Evolutionary conservation across 1,139 yeast species (phyloP), one percentile per base, ranked within the genome.

Genomic region (Blastobotrys elegans): DNA sequence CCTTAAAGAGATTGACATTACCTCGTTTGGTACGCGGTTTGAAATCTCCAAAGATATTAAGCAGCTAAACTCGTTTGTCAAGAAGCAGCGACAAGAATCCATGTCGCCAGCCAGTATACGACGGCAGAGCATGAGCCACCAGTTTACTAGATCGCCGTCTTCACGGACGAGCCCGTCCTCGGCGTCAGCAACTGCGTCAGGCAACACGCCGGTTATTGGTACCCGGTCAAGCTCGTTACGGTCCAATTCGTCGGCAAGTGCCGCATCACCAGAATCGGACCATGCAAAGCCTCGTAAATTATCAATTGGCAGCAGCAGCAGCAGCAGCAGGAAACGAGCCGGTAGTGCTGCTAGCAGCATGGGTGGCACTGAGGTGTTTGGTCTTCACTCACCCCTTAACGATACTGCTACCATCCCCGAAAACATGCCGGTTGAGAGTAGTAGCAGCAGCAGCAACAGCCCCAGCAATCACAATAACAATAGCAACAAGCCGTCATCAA

Each of bases 21-120:
- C 81, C 48, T 86, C 96, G 2, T 92, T 92, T 70, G 99, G 99
- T 20, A 90, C 97, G 1, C 74, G 99, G 52, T 92, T 89, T 67
- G 96, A 90, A 65, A 79, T 94, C 38, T 82, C 82, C 64, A 88
- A 88, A 63, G 96, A 87, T 63, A 90, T 92, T 59, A 95, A 87
- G 64, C 77, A 80, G 40, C 74, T 90, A 10, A 58, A 53, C 44
- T 53, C 58, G 29, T 45, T 55, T 26, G 54, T 53, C 7, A 32
- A 47, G 31, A 42, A 41, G 24, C 38, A 22, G 20, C 36, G 33
- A 38, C 24, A 24, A 20, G 14, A 16, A 10, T 8, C 30, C 4
- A 7, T 24, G 8, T 30, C 38, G 7, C 46, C 46, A 5, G 46
- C 46, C 13, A 36, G 41, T 29, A 30, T 43, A 10, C 40, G 46